Base-by-base conservation (phyloP, 768 basidiomycete species). In the Naematelia aurantialba region DNA sequence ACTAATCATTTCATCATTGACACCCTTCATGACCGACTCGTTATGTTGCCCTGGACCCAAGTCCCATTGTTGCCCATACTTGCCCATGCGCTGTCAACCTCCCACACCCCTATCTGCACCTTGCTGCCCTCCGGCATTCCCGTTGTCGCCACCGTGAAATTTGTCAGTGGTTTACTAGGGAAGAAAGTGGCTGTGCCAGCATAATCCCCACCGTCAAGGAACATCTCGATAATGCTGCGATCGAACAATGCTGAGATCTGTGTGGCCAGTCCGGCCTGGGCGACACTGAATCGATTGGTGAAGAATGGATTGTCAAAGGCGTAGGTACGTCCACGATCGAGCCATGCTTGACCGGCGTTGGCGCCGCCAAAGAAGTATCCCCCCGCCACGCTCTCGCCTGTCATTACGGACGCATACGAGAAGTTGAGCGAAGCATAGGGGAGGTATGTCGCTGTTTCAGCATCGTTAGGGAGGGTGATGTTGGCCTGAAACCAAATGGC, bases 211-310 rank as follows among this genome's bases (percentile, higher is more conserved):
- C 56, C 58, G 45, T 69, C 67, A 1, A 69, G 24, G 49, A 63
- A 69, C 19, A 69, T 49, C 44, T 69, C 67, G n/a, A 63, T 45
- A 5, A 69, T 30, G 26, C 58, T 61, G 27, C 61, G 27, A 45
- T 69, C 67, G 19, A 66, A 44, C 19, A 69, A 56, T 13, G 55
- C 39, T 53, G 88, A 85, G 86, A 83, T 80, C 86, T 83, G 30
- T 42, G 54, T 44, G 11, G 49, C 63, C 47, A 55, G 54, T 22
- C 25, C 53, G 3, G 56, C 70, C 4, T 69, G 71, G 44, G 63
- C 60, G 13, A 58, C 53, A 8, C 62, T 63, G 31, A 71, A 72
- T 46, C 64, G 57, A 29, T 67, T 61, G 14, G 61, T 69, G 51
- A 58, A 68, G 48, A 67, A 67, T 1, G 68, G 61, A 24, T 58